These are phyloP conservation scores for Coelastrella sp. DNA, from an alignment of 139 green algal genomes.

Conservation along the genomic window DNA sequence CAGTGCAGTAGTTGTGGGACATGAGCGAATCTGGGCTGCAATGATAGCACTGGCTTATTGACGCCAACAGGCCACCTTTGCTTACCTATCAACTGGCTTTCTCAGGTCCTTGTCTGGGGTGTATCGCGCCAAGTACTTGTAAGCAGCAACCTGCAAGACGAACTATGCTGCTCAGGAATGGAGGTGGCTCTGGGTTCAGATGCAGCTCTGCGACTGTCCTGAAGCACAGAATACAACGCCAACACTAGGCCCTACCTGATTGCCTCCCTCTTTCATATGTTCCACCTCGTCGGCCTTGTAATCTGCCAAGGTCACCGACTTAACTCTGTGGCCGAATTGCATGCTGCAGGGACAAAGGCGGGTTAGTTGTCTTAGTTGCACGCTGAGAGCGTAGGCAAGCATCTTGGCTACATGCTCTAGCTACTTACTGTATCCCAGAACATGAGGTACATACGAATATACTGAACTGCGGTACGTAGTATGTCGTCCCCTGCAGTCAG, in stretches of 20 bases:
- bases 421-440: slow-evolving; percentile 87
- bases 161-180: too few relatives aligned
- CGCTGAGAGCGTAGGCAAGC: too few relatives aligned
- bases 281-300: slow-evolving; percentile 84
- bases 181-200: too few relatives aligned
- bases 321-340: slow-evolving; percentile 82
- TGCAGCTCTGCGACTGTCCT: too few relatives aligned
- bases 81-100: slow-evolving; percentile 49
- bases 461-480: slow-evolving; percentile 76
- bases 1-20: too few relatives aligned
- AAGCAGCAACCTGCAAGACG: slow-evolving; percentile 46
- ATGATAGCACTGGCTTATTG: too few relatives aligned
- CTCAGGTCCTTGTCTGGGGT: slow-evolving; percentile 45
- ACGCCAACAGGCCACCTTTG: too few relatives aligned
- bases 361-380: too few relatives aligned
- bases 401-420: too few relatives aligned
- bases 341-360: too few relatives aligned
- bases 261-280: slow-evolving; percentile 72
- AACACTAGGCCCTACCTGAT: slow-evolving; percentile 64
- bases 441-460: slow-evolving; percentile 88
- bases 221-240: too few relatives aligned
- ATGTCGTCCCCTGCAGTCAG: slow-evolving; percentile 78
- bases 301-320: slow-evolving; percentile 81
- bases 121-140: slow-evolving; percentile 52
- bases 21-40: too few relatives aligned